Base-by-base conservation (phyloP, 805 yeast genomes). In the Ogataea minuta region DNA sequence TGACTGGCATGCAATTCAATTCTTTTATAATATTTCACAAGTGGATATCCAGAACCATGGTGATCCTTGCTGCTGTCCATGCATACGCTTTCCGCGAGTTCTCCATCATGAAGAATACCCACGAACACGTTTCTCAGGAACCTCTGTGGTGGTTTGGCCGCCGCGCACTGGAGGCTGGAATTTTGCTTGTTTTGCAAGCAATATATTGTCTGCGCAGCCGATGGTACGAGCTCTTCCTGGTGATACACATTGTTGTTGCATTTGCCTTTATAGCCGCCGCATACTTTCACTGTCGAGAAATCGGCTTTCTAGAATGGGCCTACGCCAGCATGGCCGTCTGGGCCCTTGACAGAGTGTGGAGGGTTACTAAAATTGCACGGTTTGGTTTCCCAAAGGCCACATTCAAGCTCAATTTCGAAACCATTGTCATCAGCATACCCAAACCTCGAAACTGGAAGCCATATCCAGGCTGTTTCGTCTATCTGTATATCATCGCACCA, bases 381-480 rank as follows among this genome's bases (percentile, higher is more conserved):
- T 34, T 58, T 62, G 52, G 72, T 49, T 12, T 41, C 14, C 43
- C 44, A 9, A 36, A 25, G 4, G 55, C 60, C 2, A 28, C 28
- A 9, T 44, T 50, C 38, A 44, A 37, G 31, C 43, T 57, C 5
- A 21, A 45, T 2, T 34, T 32, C 21, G 58, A 49, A 40, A 36
- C 52, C 21, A 49, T 51, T 26, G 49, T 44, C 40, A 40, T 50
- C 28, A 46, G 45, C n/a, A 47, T 77, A 3, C 72, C 72, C 2
- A 66, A 65, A 16, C 77, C 81, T 0, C 48, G 52, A 1, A 47
- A 60, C 14, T 79, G 80, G 76, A 56, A 60, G 4, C 61, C 70
- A 3, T 56, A 60, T 29, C 81, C 83, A 0, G 85, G 85, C 3
- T 79, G 79, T 23, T 80, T 74, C 56, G 74, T 74, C 7, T 80